phyloP scores from a whole-genome alignment of 345 rosid genomes.

The Salix koriyanagi region DNA sequence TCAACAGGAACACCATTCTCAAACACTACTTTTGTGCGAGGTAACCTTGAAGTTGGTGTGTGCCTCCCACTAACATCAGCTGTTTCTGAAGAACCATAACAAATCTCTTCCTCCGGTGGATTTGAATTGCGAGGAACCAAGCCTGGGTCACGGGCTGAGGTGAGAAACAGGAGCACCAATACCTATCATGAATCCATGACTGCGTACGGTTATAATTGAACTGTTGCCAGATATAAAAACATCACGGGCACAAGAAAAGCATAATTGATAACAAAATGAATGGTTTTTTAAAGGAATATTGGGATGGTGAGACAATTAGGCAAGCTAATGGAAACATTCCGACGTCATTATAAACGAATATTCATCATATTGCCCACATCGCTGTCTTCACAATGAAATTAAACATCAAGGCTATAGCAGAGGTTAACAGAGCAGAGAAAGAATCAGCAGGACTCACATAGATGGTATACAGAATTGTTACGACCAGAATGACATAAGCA shows the following conservation, averaged over 20 bases:
- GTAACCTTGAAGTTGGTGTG: slow-evolving; percentile 38
- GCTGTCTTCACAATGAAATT: background rate
- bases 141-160: slow-evolving; percentile 52
- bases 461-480: slow-evolving; percentile 39
- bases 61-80: slow-evolving; percentile 28
- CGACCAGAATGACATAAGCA: slow-evolving; percentile 37
- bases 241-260: background rate
- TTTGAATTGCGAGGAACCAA: slow-evolving; percentile 45
- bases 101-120: slow-evolving; percentile 46
- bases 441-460: slow-evolving; percentile 38
- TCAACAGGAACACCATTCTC: slow-evolving; percentile 32
- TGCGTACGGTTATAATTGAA: slow-evolving; percentile 6
- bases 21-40: slow-evolving; percentile 34
- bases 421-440: background rate
- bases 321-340: slow-evolving; percentile 1
- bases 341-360: background rate
- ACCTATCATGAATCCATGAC: slow-evolving; percentile 29
- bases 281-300: background rate
- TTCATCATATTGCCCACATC: background rate
- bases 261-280: background rate
- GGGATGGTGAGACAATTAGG: background rate
- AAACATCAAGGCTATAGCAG: background rate
- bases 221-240: background rate
- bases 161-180: slow-evolving; percentile 42
- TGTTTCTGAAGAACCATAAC: slow-evolving; percentile 27